Conservation (phyloP, 129 eudicot genomes). For the Scalesia atractyloides region DNA sequence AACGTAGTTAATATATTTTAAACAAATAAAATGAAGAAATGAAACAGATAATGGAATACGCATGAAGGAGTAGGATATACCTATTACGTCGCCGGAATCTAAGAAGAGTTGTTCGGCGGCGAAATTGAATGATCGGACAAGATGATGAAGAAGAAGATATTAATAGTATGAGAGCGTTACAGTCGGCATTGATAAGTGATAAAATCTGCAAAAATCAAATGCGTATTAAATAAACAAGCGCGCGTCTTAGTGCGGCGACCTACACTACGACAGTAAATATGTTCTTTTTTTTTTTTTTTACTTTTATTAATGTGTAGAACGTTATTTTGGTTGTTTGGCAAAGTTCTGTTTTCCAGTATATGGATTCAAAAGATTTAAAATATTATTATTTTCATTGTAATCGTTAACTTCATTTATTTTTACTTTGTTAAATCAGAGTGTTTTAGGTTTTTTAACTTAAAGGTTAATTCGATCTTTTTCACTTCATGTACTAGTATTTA, state of each 20-base stretch:
- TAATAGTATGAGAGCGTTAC: background rate
- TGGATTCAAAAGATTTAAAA: no score
- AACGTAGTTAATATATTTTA: background rate
- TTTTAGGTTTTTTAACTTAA: no score
- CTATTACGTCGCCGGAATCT: slow-evolving; percentile 14
- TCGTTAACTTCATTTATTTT: no score
- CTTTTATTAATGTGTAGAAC: no score
- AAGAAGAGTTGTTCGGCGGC: slow-evolving; percentile 10
- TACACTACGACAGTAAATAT: background rate
- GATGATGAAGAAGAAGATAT: background rate
- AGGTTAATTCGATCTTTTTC: no score
- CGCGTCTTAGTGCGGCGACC: slow-evolving; percentile 21
- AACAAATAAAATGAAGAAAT: background rate
- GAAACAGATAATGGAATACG: background rate
- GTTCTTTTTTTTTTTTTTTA: no score
- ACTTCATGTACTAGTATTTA: no score
- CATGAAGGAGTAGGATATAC: background rate
- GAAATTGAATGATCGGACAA: slow-evolving; percentile 9
- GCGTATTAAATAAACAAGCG: slow-evolving; percentile 17
- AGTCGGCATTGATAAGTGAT: slow-evolving; percentile 16
- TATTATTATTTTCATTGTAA: no score
- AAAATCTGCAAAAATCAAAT: background rate
- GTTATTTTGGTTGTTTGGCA: no score
- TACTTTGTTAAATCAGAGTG: no score
- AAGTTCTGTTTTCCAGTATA: no score